Base-by-base conservation (phyloP, 305 asterid species). In the Fraxinus albicans region DNA sequence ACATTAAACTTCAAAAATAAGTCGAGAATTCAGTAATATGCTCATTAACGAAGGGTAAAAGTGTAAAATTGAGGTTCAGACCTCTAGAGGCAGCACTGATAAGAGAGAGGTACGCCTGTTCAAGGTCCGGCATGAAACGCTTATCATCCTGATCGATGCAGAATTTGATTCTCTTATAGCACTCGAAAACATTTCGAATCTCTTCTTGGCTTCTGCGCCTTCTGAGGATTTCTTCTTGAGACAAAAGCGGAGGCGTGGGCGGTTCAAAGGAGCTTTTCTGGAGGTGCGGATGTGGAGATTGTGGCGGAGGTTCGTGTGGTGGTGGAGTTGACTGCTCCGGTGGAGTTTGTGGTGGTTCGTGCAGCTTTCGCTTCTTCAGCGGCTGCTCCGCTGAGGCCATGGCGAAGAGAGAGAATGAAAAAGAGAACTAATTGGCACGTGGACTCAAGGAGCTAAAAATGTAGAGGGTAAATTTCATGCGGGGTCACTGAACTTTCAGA, bases 311-410 rank as follows among this genome's bases (percentile, higher is more conserved):
- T 47, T 85, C 89, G 10, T 81, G 83, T n/a, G 89, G 86, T 4
- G 86, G 88, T 4, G 87, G 83, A 44, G 85, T 67, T 36, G 88
- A 83, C 15, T 81, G 83, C 3, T 83, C 82, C 8, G 87, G 87
- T 19, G 80, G 81, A 31, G 86, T 79, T 4, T 79, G 89, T 36
- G 90, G 84, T 74, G 85, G 93, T 72, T 94, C 97, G 90, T 90
- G 88, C 5, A 95, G 87, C 86, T 91, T 94, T 50, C 97, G 92
- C 92, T 94, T 95, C 87, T 95, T 95, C 82, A 89, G 91, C 85
- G 99, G 99, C 89, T 94, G 98, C 92, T 95, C 99, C 86, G 97
- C 88, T 82, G 90, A 84, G 75, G 96, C 91, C 97, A 93, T 93
- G 89, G 87, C 81, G 58, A 6, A 21, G 58, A 77, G 83, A 76